Percentiles rank a stretch among this genome's conserved stretches.
These are phyloP conservation scores for Entamoeba dispar DNA, from an alignment of 208 protist species.

Conservation along the genomic window DNA sequence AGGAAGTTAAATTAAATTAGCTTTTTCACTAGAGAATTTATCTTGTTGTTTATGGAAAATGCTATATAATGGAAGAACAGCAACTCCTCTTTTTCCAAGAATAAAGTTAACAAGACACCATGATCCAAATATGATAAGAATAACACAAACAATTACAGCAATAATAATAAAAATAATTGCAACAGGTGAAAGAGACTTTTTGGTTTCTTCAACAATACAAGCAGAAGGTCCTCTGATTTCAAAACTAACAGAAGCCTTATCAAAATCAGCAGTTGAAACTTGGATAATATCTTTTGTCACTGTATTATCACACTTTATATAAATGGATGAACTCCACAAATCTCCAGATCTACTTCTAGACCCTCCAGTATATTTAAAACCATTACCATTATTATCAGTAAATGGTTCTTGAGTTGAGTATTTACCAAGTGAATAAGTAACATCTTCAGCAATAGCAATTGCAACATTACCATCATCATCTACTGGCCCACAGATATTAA, in stretches of 20 bases:
- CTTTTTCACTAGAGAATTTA: not conserved
- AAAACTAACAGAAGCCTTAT: not conserved
- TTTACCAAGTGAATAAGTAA: not conserved
- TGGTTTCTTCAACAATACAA: not conserved
- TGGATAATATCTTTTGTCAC: not conserved
- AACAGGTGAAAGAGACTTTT: not conserved
- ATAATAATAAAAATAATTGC: not conserved
- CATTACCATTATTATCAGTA: not conserved
- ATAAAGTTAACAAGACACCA: not conserved
- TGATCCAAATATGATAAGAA: not conserved
- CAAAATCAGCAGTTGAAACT: not conserved
- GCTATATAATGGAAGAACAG: not conserved
- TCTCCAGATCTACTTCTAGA: not conserved
- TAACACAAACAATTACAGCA: not conserved
- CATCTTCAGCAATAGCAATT: not conserved
- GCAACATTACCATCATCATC: not conserved
- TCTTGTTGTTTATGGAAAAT: not conserved
- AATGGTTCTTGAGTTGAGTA: not conserved
- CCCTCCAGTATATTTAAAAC: not conserved
- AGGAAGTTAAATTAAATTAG: not conserved
- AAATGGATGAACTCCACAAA: not conserved
- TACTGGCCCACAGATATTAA: not conserved
- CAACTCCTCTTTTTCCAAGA: not conserved
- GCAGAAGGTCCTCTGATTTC: not conserved
- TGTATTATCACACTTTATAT: not conserved